Percentiles rank a stretch among this genome's conserved stretches.
Evolutionary conservation across 2,329 filamentous ascomycete genomes (phyloP).

Genomic region (Sporothrix schenckii): DNA sequence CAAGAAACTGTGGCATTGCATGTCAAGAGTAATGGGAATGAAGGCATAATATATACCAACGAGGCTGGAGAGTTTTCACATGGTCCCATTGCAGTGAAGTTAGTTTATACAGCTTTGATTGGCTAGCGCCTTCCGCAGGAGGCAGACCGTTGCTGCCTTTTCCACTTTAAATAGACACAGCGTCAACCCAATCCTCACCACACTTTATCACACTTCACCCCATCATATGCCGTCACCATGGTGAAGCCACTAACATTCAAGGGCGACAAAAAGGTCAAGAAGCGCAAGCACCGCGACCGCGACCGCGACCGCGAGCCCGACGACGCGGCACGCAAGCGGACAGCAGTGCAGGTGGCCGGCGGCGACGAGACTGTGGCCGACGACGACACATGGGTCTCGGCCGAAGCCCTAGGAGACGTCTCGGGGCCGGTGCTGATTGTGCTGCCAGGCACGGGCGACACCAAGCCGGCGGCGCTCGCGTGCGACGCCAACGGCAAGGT

Average conservation of each 20-base stretch:
- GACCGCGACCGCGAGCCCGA: conserved; percentile 56
- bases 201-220: not conserved
- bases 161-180: not conserved
- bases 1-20: not conserved
- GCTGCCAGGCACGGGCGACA: conserved; percentile 66
- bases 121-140: conserved; percentile 7
- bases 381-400: conserved; percentile 91
- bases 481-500: conserved; percentile 86
- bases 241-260: conserved; percentile 93
- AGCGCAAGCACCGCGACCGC: conserved; percentile 73
- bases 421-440: conserved; percentile 82
- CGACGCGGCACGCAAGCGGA: conserved; percentile 43
- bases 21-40: not conserved
- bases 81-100: not conserved
- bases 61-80: not conserved
- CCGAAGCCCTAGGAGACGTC: conserved; percentile 73
- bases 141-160: not conserved
- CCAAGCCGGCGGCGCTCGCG: conserved; percentile 69
- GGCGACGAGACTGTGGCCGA: conserved; percentile 50
- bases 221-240: conserved; percentile 53
- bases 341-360: conserved; percentile 45
- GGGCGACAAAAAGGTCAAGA: conserved; percentile 93
- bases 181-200: not conserved
- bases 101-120: conserved; percentile 10
- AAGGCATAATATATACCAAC: not conserved